Evolutionary conservation across 768 basidiomycete species (phyloP).

Genomic region (Suillus placidus): DNA sequence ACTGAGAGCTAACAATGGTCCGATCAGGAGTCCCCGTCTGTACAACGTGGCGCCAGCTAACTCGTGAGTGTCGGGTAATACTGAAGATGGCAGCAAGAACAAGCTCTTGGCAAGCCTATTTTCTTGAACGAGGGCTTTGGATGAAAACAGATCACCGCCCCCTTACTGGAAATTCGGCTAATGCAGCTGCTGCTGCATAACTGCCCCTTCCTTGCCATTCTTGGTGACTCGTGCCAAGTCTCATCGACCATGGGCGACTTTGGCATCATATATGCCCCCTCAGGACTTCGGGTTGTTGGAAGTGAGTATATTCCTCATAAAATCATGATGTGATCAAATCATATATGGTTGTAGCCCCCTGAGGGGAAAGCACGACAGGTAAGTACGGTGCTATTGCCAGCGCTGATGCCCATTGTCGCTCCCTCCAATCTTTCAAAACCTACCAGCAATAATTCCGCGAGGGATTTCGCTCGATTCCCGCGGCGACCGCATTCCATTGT

Average conservation of each 20-base stretch:
- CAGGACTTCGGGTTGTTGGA: background rate
- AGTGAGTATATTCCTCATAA: background rate
- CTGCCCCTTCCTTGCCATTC: background rate
- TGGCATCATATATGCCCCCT: background rate
- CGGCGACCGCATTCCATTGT: background rate
- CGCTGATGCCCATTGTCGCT: background rate
- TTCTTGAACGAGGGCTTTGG: background rate
- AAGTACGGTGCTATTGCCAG: background rate
- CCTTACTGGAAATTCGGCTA: background rate
- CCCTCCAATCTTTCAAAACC: background rate
- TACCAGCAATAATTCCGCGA: background rate
- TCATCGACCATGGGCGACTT: background rate
- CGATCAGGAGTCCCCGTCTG: background rate
- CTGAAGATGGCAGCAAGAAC: slow-evolving; percentile 14
- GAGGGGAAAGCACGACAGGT: background rate
- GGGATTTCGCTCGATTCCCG: background rate
- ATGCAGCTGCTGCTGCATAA: background rate
- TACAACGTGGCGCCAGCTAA: slow-evolving; percentile 6
- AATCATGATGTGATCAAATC: background rate
- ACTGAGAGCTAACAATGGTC: background rate
- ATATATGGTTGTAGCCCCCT: background rate
- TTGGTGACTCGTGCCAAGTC: background rate
- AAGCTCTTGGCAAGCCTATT: background rate
- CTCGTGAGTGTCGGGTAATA: slow-evolving; percentile 11
- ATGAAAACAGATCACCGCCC: background rate